Evolutionary conservation across 2,329 filamentous ascomycete genomes (phyloP).

Genomic region (Raffaelea albimanens): DNA sequence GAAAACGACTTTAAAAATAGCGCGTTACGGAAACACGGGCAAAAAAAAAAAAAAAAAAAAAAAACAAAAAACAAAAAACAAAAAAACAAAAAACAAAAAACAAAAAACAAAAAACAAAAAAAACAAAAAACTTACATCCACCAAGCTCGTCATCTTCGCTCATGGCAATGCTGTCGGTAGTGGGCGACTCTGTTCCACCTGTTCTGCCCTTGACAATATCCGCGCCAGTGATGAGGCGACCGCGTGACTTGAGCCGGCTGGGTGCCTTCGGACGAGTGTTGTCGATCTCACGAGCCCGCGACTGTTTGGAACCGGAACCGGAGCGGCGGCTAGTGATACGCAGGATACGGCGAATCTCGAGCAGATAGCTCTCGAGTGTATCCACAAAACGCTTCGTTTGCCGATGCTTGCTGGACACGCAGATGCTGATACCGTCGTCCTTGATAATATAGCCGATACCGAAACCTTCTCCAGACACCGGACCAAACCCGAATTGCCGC

Average conservation of each 20-base stretch:
- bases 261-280: constrained; percentile 23
- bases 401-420: constrained; percentile 84
- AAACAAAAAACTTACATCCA: constrained; percentile 62
- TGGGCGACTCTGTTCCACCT: constrained; percentile 47
- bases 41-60: constrained; percentile 1
- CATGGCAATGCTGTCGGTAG: constrained; percentile 59
- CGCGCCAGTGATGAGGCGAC: constrained; percentile 57
- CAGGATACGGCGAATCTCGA: constrained; percentile 81
- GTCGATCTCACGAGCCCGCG: constrained; percentile 46
- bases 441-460: constrained; percentile 99
- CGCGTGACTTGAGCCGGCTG: constrained; percentile 58
- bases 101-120: not conserved
- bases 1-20: not conserved
- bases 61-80: not conserved
- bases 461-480: constrained; percentile 87
- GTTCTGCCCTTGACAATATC: constrained; percentile 32
- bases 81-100: not conserved
- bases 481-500: constrained; percentile 92
- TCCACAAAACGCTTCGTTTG: constrained; percentile 89
- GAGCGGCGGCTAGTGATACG: constrained; percentile 49
- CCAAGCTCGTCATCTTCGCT: constrained; percentile 86
- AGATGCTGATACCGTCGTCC: constrained; percentile 81
- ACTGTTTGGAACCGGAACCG: constrained; percentile 31
- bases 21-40: constrained; percentile 10
- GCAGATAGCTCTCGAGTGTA: constrained; percentile 78